Percentiles rank a stretch among this genome's conserved stretches.
Evolutionary conservation across 2,329 filamentous ascomycete genomes (phyloP).

Genomic region (Metarhizium humberi): DNA sequence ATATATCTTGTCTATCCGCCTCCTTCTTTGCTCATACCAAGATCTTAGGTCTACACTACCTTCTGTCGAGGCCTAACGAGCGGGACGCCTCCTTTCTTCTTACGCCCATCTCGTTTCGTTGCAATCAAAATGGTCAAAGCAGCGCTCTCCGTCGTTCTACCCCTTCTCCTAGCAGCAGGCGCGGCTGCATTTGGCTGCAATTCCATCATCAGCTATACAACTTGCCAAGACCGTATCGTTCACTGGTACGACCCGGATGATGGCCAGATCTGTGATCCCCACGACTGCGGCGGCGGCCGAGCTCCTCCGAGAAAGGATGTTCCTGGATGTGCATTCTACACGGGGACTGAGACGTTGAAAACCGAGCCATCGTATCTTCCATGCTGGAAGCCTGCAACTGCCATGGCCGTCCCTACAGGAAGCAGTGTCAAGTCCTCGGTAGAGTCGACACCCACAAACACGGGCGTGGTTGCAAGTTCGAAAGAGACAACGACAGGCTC

Average conservation of each 20-base stretch:
- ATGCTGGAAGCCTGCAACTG: constrained; percentile 16
- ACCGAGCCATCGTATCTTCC: constrained; percentile 40
- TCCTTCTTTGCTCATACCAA: background rate
- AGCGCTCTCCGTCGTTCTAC: background rate
- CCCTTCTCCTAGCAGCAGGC: background rate
- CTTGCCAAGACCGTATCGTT: constrained; percentile 10
- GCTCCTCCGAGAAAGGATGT: constrained; percentile 54
- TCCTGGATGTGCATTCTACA: constrained; percentile 49
- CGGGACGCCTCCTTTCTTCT: background rate
- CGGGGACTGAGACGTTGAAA: constrained; percentile 44
- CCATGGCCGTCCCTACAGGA: constrained; percentile 13
- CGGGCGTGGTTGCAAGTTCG: background rate
- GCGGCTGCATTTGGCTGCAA: background rate
- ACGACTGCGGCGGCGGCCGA: constrained; percentile 47
- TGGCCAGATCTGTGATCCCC: constrained; percentile 40
- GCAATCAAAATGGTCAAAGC: background rate
- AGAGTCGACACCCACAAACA: background rate
- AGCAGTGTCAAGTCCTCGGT: constrained; percentile 34
- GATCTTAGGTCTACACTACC: background rate
- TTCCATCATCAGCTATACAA: background rate
- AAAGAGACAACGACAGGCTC: background rate
- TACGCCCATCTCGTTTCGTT: background rate
- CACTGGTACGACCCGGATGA: constrained; percentile 37
- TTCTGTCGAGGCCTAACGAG: background rate
- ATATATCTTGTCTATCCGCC: no score